phyloP scores from a whole-genome alignment of 1,139 yeast genomes.

The Geotrichum histeridarum region DNA sequence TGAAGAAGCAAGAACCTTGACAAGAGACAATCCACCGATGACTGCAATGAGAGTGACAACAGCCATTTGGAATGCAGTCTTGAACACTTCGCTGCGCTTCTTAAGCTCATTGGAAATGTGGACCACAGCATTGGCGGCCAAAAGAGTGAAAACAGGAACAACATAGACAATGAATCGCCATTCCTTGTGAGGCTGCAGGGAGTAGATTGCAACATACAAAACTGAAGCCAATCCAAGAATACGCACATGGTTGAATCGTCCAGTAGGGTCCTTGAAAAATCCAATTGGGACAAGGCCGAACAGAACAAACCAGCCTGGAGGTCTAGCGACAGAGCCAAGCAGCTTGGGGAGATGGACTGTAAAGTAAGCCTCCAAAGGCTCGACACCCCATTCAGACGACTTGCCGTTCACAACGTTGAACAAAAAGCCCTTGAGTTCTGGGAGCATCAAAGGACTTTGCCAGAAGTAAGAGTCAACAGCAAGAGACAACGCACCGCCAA shows the following conservation, averaged over 20 bases:
- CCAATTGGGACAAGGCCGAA: slow-evolving; percentile 45
- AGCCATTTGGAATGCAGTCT: slow-evolving; percentile 23
- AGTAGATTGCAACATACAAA: slow-evolving; percentile 55
- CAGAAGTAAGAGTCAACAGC: slow-evolving; percentile 74
- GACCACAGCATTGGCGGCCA: slow-evolving; percentile 62
- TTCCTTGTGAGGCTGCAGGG: slow-evolving; percentile 87
- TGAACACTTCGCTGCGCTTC: slow-evolving; percentile 2
- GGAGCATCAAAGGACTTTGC: slow-evolving; percentile 49
- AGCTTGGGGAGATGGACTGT: slow-evolving; percentile 24
- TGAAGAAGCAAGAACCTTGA: slow-evolving; percentile 60
- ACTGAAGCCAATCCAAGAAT: slow-evolving; percentile 46
- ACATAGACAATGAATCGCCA: slow-evolving; percentile 84
- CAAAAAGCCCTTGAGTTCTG: slow-evolving; percentile 67
- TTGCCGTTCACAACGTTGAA: slow-evolving; percentile 74
- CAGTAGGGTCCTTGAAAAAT: slow-evolving; percentile 27
- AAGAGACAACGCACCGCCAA: slow-evolving; percentile 51
- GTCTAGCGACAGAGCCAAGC: slow-evolving; percentile 7
- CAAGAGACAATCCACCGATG: slow-evolving; percentile 44
- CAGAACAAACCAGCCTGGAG: slow-evolving; percentile 9
- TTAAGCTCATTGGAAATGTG: slow-evolving; percentile 13
- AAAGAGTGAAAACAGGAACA: slow-evolving; percentile 60
- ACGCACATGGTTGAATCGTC: slow-evolving; percentile 36
- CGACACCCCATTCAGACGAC: slow-evolving; percentile 76
- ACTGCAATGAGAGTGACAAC: slow-evolving; percentile 34
- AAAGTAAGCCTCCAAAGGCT: slow-evolving; percentile 68